Base-by-base conservation (phyloP, 768 basidiomycete genomes). In the Scleroderma citrinum region DNA sequence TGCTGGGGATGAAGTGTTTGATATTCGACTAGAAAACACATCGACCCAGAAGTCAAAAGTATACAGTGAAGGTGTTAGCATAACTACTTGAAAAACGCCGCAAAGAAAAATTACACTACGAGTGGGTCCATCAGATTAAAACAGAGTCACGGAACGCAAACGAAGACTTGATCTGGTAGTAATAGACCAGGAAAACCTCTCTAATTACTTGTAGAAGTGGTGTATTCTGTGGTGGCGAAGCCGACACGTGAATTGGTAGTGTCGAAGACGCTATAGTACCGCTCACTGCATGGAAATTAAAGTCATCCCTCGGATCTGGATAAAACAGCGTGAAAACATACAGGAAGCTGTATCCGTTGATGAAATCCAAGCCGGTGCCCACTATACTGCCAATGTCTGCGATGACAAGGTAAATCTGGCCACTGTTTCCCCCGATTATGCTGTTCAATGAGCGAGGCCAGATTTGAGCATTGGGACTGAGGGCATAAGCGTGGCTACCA, bases 241-340 rank as follows among this genome's bases (percentile, higher is more conserved):
- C 75, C 76, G 16, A 75, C 59, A 7, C 48, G 68, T 17, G 38
- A 44, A 53, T 75, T 71, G 19, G 54, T 56, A 20, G 69, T 65
- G 53, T 76, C 72, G n/a, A 57, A 74, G 14, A 75, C 60, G 47
- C 63, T 64, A 52, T 75, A 75, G 63, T 62, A 76, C 21, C 76
- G 69, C 55, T 77, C 65, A 11, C 65, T 61, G 19, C 36, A 5
- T 21, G 14, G 26, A 32, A 14, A 12, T 14, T 35, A n/a, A 35
- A 13, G 34, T 13, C 34, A 35, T 14, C 5, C n/a, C n/a, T 35
- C n/a, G 5, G 13, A 7, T 32, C 31, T 7, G 47, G 29, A 24
- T 30, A 7, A n/a, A 29, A 20, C 21, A 21, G 31, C 6, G 23
- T 1, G 24, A 44, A 42, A n/a, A 49, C 56, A 7, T 26, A 56